A percentile compares a stretch with the other conserved stretches of the same genome.
These are phyloP conservation scores for Chaetoceros muelleri DNA, from an alignment of 108 stramenopile genomes.

Conservation along the genomic window DNA sequence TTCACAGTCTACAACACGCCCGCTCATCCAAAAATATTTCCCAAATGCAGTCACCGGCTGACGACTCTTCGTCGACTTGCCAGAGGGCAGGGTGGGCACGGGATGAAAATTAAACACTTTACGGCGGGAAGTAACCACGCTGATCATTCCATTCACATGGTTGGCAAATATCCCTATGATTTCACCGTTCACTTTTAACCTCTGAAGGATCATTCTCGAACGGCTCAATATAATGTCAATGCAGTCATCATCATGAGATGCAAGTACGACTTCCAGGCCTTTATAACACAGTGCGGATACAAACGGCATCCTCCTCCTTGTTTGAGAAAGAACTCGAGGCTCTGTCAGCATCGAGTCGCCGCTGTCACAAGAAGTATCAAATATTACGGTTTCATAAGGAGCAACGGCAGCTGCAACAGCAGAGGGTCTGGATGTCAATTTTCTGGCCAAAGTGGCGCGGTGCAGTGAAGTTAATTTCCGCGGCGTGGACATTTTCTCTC, in stretches of 20 bases:
- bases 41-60: constrained; percentile 1
- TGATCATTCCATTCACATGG: background rate
- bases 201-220: background rate
- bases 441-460: constrained; percentile 5
- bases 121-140: background rate
- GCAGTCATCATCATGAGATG: background rate
- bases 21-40: background rate
- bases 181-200: background rate
- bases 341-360: background rate
- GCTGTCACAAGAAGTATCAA: background rate
- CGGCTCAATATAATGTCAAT: background rate
- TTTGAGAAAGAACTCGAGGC: background rate
- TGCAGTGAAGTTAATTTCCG: background rate
- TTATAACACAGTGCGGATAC: background rate
- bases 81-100: constrained; percentile 7
- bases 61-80: background rate
- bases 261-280: background rate
- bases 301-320: too few relatives aligned
- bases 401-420: background rate
- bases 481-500: background rate
- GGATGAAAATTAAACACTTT: background rate
- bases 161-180: background rate
- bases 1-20: background rate
- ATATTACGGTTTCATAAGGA: background rate
- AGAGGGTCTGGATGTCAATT: constrained; percentile 1